Base-by-base conservation (phyloP, 257 asterid species). In the Solanum chaucha region DNA sequence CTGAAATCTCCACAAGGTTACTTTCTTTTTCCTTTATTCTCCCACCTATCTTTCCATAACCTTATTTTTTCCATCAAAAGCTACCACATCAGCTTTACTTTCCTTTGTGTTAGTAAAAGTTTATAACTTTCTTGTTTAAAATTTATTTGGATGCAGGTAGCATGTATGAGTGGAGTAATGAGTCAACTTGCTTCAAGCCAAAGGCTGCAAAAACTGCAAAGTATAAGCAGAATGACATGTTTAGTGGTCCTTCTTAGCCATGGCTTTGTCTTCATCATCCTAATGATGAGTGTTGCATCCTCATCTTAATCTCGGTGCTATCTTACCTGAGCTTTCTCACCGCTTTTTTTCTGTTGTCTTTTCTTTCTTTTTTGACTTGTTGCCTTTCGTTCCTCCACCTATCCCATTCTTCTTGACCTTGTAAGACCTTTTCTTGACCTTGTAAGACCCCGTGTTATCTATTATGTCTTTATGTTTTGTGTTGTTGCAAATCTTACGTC, bases 371-470 rank as follows among this genome's bases (percentile, higher is more conserved):
- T 95, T 92, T 91, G 91, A 90, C 93, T 91, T 92, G 93, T 94
- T 95, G 90, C 89, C 90, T 93, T 94, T 92, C 87, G 13, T 89
- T 90, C 82, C 80, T 88, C 17, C 17, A 10, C 59, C 30, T 30
- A 28, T 28, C 5, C 44, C 4, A 6, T 61, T 91, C 80, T 95
- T 96, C 99, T 96, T 92, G 94, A 92, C 94, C 94, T 92, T 92
- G 94, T 92, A 89, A 92, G 94, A 91, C 94, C 99, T 95, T 93
- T 96, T 94, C 97, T 93, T 96, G 99, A 95, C 98, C 98, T 96
- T 96, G 98, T 95, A 96, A 96, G 98, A 92, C 98, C 98, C 90
- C 12, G 1, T 20, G 2, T 44, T 14, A 5, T n/a, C 1, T 24
- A 7, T 11, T 77, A n/a, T 1, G 1, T 40, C 58, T 70, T 59